These are phyloP conservation scores for Orbilia javanica DNA, from an alignment of 2,329 filamentous ascomycete species.

Conservation along the genomic window DNA sequence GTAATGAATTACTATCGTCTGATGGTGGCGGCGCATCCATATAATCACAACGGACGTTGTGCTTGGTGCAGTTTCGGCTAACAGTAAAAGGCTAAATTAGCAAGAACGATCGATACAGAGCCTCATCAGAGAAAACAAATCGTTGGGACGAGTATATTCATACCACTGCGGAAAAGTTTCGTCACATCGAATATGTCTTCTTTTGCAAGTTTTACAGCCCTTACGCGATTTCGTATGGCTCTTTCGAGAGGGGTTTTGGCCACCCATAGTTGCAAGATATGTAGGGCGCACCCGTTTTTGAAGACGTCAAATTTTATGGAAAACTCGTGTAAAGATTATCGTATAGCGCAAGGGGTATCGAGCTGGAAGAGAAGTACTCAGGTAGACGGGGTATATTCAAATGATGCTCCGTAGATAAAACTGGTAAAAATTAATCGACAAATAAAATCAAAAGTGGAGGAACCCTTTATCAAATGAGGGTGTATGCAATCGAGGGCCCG, in stretches of 20 bases:
- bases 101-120: conserved; percentile 43
- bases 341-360: conserved; percentile 6
- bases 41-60: conserved; percentile 98
- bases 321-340: background rate
- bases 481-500: conserved; percentile 41
- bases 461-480: conserved; percentile 31
- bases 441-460: conserved; percentile 32
- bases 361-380: background rate
- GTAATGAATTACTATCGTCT: conserved; percentile 61
- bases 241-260: conserved; percentile 67
- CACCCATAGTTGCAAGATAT: conserved; percentile 39
- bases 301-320: conserved; percentile 13
- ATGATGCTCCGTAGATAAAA: conserved; percentile 16
- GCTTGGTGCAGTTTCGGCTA: conserved; percentile 98
- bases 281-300: background rate
- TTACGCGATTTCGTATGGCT: conserved; percentile 99
- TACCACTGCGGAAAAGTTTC: conserved; percentile 98
- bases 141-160: conserved; percentile 62
- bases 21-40: conserved; percentile 80
- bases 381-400: background rate
- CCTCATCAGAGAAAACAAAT: conserved; percentile 42
- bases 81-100: conserved; percentile 42
- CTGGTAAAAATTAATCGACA: conserved; percentile 12
- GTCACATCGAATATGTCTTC: conserved; percentile 96
- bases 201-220: conserved; percentile 98